Conservation (phyloP, 1,284 basidiomycete species). For the Malassezia sp. region DNA sequence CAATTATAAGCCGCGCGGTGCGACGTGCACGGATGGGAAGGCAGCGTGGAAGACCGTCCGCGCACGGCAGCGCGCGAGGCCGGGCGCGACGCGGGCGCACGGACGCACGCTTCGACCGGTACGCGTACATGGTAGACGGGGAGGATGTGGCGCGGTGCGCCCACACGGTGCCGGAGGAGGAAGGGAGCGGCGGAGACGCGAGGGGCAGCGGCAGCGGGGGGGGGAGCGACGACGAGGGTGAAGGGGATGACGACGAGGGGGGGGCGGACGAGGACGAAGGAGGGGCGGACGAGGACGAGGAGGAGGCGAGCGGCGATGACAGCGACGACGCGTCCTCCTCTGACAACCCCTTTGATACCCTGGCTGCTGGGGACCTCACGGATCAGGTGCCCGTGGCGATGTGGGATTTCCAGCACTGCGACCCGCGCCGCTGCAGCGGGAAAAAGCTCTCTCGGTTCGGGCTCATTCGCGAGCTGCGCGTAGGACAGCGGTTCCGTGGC, state of each 20-base stretch:
- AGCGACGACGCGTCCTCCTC: neutral
- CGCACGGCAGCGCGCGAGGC: too few relatives aligned
- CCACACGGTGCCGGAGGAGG: too few relatives aligned
- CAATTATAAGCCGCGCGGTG: too few relatives aligned
- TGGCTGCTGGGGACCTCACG: slow-evolving; percentile 3
- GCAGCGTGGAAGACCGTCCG: too few relatives aligned
- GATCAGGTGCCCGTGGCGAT: slow-evolving; percentile 31
- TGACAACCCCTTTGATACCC: too few relatives aligned
- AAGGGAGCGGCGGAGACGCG: too few relatives aligned
- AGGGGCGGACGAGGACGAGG: slow-evolving; percentile 3
- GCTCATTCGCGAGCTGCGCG: slow-evolving; percentile 67
- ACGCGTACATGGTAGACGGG: too few relatives aligned
- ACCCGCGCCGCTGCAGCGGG: slow-evolving; percentile 84
- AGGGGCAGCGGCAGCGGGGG: too few relatives aligned
- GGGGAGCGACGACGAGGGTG: slow-evolving; percentile 9
- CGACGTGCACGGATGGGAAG: too few relatives aligned
- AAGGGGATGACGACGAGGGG: slow-evolving; percentile 9
- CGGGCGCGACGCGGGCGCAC: too few relatives aligned
- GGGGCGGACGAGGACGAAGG: neutral
- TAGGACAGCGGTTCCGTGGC: slow-evolving; percentile 79
- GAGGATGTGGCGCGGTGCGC: too few relatives aligned
- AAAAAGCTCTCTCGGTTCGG: slow-evolving; percentile 81
- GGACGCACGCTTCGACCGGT: too few relatives aligned
- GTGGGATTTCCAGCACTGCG: slow-evolving; percentile 86
- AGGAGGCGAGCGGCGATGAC: slow-evolving; percentile 13